Evolutionary conservation across 2,329 filamentous ascomycete species (phyloP).

Genomic region (Fusarium coffeatum): DNA sequence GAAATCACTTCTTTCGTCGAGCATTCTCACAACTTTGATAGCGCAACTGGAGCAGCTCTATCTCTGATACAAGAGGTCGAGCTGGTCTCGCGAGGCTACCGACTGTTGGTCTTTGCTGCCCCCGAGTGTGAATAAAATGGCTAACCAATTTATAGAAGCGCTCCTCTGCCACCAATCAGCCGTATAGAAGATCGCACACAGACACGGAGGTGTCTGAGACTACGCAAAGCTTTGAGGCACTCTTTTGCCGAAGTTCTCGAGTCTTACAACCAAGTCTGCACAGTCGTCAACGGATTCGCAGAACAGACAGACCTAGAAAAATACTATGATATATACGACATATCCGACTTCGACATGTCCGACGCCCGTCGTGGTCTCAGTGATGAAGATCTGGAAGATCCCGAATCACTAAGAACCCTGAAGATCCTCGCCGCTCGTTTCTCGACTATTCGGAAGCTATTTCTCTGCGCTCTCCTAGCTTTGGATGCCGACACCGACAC

Average conservation of each 20-base stretch:
- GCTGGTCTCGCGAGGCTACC: slow-evolving; percentile 89
- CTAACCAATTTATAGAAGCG: slow-evolving; percentile 69
- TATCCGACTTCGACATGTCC: slow-evolving; percentile 77
- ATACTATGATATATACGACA: slow-evolving; percentile 90
- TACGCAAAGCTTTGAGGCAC: slow-evolving; percentile 80
- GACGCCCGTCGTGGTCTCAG: slow-evolving; percentile 75
- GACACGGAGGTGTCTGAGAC: slow-evolving; percentile 79
- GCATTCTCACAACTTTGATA: slow-evolving; percentile 84
- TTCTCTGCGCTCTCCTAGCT: slow-evolving; percentile 89
- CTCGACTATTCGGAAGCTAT: slow-evolving; percentile 82
- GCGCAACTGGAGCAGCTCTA: slow-evolving; percentile 78
- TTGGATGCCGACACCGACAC: slow-evolving; percentile 84
- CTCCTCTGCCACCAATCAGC: slow-evolving; percentile 90
- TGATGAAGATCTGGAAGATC: slow-evolving; percentile 78
- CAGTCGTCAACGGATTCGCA: slow-evolving; percentile 76
- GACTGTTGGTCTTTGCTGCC: slow-evolving; percentile 68
- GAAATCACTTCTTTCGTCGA: slow-evolving; percentile 76
- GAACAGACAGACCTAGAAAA: slow-evolving; percentile 87
- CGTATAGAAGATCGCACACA: slow-evolving; percentile 87
- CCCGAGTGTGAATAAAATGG: neutral
- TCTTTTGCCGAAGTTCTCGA: slow-evolving; percentile 77
- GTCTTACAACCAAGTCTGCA: slow-evolving; percentile 76
- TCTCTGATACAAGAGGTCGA: slow-evolving; percentile 95
- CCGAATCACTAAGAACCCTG: slow-evolving; percentile 80
- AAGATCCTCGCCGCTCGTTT: slow-evolving; percentile 86